phyloP scores from a whole-genome alignment of 2,329 filamentous ascomycete genomes.

The Talaromyces sp. region DNA sequence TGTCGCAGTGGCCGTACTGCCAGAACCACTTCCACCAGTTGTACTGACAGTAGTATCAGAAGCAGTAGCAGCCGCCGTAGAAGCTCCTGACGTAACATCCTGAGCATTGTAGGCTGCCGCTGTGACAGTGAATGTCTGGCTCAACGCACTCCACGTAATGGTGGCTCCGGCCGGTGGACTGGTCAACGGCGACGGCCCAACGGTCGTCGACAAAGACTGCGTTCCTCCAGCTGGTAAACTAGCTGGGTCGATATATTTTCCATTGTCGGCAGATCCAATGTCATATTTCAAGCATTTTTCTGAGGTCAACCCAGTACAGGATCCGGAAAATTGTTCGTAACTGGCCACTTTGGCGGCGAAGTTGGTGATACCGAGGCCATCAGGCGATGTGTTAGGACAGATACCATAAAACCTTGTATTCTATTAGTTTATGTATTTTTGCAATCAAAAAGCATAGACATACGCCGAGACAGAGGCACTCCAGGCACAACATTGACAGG shows the following conservation, averaged over 20 bases:
- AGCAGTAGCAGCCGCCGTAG: too few relatives aligned
- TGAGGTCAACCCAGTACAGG: constrained; percentile 15
- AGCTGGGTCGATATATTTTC: constrained; percentile 13
- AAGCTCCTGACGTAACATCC: too few relatives aligned
- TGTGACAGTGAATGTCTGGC: constrained; percentile 30
- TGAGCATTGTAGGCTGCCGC: constrained; percentile 23
- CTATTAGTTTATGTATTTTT: too few relatives aligned
- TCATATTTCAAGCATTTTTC: constrained; percentile 17
- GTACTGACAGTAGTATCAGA: too few relatives aligned
- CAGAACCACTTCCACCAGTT: too few relatives aligned
- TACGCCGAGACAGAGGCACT: constrained; percentile 34
- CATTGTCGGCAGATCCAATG: constrained; percentile 18
- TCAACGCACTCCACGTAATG: constrained; percentile 32
- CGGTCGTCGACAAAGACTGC: constrained; percentile 24
- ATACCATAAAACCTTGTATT: constrained; percentile 23
- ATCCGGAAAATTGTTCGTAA: constrained; percentile 1
- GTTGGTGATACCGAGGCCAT: neutral
- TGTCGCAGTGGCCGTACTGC: too few relatives aligned
- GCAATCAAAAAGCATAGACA: neutral
- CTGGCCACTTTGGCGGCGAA: neutral
- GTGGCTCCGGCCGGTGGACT: constrained; percentile 31
- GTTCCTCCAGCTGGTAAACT: constrained; percentile 26
- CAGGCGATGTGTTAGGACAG: constrained; percentile 28
- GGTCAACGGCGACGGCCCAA: constrained; percentile 23
- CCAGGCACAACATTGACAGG: constrained; percentile 32